Conservation (phyloP, 805 yeast genomes). For the Ogataea salicorniae region DNA sequence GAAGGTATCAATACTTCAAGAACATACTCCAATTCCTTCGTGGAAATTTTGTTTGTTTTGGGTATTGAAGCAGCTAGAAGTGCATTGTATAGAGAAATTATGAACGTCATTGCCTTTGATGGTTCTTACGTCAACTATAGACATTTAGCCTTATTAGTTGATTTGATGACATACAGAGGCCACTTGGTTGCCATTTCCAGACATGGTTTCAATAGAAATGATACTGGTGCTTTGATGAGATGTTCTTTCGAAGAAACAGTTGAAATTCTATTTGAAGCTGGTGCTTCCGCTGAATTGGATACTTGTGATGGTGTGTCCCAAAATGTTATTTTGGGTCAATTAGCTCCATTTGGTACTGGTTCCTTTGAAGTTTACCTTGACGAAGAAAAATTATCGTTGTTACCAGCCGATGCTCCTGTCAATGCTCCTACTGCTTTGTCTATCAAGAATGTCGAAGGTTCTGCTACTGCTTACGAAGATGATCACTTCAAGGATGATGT, state of each 20-base stretch:
- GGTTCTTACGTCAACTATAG: conserved; percentile 99
- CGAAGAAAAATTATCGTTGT: conserved; percentile 70
- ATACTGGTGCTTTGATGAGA: conserved; percentile 98
- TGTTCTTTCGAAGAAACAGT: conserved; percentile 99
- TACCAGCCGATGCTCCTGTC: conserved; percentile 45
- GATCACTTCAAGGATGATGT: conserved; percentile 61
- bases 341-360: conserved; percentile 99
- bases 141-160: conserved; percentile 96
- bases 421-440: conserved; percentile 36
- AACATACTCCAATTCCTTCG: conserved; percentile 94
- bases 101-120: conserved; percentile 97
- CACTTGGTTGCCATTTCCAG: conserved; percentile 98
- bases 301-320: conserved; percentile 99
- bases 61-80: conserved; percentile 99
- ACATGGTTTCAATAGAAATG: conserved; percentile 98
- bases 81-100: conserved; percentile 88
- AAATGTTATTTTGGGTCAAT: conserved; percentile 94
- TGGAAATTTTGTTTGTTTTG: conserved; percentile 87
- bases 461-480: conserved; percentile 86
- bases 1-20: conserved; percentile 91
- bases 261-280: conserved; percentile 95
- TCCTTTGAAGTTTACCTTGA: conserved; percentile 94
- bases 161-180: conserved; percentile 98
- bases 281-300: conserved; percentile 95
- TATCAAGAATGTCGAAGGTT: conserved; percentile 56